Base-by-base conservation (phyloP, 2,329 filamentous ascomycete genomes). In the Fusarium subtropicale region DNA sequence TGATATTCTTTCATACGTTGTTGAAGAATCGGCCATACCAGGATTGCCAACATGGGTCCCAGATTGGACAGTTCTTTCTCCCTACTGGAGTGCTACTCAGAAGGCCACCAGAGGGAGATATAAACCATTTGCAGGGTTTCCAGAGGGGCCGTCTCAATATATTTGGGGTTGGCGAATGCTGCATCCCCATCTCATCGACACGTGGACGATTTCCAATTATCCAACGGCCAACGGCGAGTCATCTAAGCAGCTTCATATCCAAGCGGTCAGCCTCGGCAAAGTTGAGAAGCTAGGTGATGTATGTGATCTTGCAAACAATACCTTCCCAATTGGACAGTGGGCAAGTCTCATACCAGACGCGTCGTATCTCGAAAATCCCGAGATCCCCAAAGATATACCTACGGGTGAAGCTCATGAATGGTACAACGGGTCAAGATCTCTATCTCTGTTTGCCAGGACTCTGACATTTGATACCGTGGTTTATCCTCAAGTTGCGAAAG, bases 361-460 rank as follows among this genome's bases (percentile, higher is more conserved):
- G 4, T 36, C 47, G 1, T 26, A 24, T 16, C 31, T 50, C 0
- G 7, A 50, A 3, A 24, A 18, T 6, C 7, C 5, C 4, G 42
- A 31, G 7, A 34, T 34, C 13, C 15, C 33, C 12, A 4, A 16
- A 18, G 33, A 1, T 34, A 5, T 16, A 16, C 33, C 33, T 34
- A 1, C 15, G 0, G 33, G 2, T 18, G 15, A n/a, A 13, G 11
- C 11, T 12, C 11, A 15, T 1, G 10, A n/a, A 4, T 34, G 18
- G 16, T 3, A 31, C 12, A 13, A 6, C 15, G 26, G 18, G 10
- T 7, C 8, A 6, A 36, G 6, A 5, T 34, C 33, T 16, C 18
- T 38, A 2, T 50, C 47, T 13, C 31, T 7, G 11, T 38, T 50
- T 22, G 6, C 22, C 22, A 13, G 20, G 15, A 50, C 47, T 33